These are phyloP conservation scores for Aureobasidium sp. DNA, from an alignment of 2,329 filamentous ascomycete species.

Conservation along the genomic window DNA sequence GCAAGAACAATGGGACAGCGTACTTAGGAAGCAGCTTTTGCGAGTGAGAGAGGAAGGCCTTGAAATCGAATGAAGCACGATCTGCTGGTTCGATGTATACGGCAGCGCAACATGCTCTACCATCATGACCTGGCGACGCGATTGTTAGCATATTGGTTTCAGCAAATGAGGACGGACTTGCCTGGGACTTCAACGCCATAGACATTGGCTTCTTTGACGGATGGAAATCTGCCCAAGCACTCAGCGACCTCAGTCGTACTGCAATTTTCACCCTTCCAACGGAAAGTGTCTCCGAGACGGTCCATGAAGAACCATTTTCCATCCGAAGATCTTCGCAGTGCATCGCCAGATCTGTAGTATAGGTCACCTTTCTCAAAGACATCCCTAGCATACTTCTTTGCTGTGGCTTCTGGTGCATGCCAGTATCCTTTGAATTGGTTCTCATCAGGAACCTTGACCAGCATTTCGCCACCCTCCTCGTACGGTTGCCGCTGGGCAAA, in stretches of 20 bases:
- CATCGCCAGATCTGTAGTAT: constrained; percentile 44
- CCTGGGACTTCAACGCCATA: constrained; percentile 43
- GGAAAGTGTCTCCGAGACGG: constrained; percentile 42
- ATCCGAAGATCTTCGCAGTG: constrained; percentile 37
- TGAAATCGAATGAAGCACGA: constrained; percentile 49
- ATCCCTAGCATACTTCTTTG: constrained; percentile 45
- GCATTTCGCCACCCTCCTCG: constrained; percentile 66
- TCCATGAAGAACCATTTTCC: constrained; percentile 46
- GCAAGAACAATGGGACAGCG: constrained; percentile 67
- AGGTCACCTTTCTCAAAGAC: constrained; percentile 43
- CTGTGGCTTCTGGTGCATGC: constrained; percentile 59
- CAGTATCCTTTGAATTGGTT: constrained; percentile 63
- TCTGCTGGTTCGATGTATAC: constrained; percentile 49
- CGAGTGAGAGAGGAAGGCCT: constrained; percentile 52
- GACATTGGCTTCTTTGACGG: constrained; percentile 41
- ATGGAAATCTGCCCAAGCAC: constrained; percentile 38
- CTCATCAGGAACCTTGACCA: constrained; percentile 54
- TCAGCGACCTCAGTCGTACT: constrained; percentile 42
- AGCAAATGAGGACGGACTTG: background rate
- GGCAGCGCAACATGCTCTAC: constrained; percentile 50
- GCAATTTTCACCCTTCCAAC: constrained; percentile 46
- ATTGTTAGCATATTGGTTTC: background rate
- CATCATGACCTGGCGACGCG: constrained; percentile 31
- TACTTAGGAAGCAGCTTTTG: constrained; percentile 60
- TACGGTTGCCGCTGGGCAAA: constrained; percentile 58